Conservation (phyloP, 2,329 filamentous ascomycete species). For the Phyllosticta citriasiana region DNA sequence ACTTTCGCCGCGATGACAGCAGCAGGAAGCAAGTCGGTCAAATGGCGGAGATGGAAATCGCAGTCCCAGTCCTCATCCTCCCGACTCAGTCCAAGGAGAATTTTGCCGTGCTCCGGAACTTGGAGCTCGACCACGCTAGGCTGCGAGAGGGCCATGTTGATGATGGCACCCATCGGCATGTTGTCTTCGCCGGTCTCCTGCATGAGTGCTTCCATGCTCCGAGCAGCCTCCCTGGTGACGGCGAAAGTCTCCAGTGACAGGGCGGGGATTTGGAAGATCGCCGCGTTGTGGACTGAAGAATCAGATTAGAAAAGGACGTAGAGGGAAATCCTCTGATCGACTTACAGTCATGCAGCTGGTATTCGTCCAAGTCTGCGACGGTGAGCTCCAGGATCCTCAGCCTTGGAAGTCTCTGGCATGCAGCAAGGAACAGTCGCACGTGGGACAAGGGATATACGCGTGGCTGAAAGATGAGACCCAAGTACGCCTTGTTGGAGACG, state of each 20-base stretch:
- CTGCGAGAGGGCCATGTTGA: neutral
- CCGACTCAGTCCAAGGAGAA: neutral
- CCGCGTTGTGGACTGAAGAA: neutral
- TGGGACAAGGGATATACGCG: too few relatives aligned
- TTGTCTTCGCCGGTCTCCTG: too few relatives aligned
- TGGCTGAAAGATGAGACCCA: too few relatives aligned
- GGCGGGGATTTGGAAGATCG: neutral
- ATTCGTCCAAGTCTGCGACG: neutral
- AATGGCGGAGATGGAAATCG: too few relatives aligned
- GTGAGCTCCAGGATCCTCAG: neutral
- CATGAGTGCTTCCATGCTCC: too few relatives aligned
- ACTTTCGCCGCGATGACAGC: neutral
- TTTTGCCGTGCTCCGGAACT: neutral
- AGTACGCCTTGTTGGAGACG: neutral
- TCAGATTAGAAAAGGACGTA: too few relatives aligned
- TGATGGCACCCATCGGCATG: neutral
- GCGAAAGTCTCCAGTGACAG: neutral
- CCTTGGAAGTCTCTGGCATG: neutral
- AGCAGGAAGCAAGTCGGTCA: neutral
- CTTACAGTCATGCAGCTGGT: neutral
- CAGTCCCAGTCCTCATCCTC: neutral
- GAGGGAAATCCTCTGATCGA: neutral
- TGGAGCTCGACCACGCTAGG: neutral
- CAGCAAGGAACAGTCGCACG: neutral
- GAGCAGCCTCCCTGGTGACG: neutral